Base-by-base conservation (phyloP, 2,329 filamentous ascomycete species). In the Tolypocladium sp. region DNA sequence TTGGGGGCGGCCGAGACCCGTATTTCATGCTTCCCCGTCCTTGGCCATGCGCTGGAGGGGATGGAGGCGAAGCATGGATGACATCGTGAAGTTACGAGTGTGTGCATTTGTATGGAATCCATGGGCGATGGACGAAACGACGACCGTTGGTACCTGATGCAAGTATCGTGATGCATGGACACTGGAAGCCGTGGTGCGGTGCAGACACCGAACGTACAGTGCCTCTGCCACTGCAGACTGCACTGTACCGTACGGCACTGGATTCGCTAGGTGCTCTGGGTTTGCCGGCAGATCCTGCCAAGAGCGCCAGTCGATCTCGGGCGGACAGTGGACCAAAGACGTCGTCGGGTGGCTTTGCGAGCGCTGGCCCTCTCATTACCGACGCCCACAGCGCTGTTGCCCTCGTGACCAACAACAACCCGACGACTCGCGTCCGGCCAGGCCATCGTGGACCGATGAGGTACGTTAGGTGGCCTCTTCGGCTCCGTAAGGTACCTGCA, bases 1-100 rank as follows among this genome's bases (percentile, higher is more conserved):
- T 71, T 64, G 60, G 64, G 62, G 63, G 61, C 61, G 44, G 56
- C 55, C 52, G 58, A 56, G 62, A 40, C 55, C 63, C 59, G 59
- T 57, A 38, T 42, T 52, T 27, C 33, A 15, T 30, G 44, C 13
- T 49, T 33, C 46, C 46, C 46, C 46, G 27, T 51, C 46, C 46
- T 51, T 49, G 44, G 46, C 46, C 46, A 51, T 33, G 46, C 46
- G 44, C 22, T 5, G 42, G 42, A 13, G 42, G 9, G 10, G 22
- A 2, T 7, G 42, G 10, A 8, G 42, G n/a, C n/a, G 42, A 13
- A 13, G 22, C 22, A 30, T 30, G 17, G 44, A 22, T 17, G 17
- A 13, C n/a, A 46, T n/a, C n/a, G n/a, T n/a, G n/a, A n/a, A n/a
- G n/a, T n/a, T n/a, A n/a, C n/a, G n/a, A n/a, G n/a, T n/a, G n/a